Conservation (phyloP, 371 early-diverging fungal species). For the Syncephalis fuscata region DNA sequence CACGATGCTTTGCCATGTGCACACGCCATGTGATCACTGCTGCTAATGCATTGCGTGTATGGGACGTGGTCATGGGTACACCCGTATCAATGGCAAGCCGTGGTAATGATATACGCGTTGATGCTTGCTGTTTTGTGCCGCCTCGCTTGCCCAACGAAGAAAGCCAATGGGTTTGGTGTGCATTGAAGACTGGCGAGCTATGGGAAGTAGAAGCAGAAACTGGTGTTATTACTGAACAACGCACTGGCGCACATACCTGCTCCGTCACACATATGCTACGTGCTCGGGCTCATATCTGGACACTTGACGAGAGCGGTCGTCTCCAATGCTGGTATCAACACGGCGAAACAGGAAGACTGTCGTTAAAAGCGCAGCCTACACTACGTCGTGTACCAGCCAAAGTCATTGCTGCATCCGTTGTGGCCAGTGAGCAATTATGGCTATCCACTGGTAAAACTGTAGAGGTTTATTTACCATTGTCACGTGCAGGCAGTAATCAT, state of each 20-base stretch:
- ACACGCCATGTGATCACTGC: no score
- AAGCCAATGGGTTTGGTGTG: neutral
- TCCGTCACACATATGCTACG: conserved; percentile 35
- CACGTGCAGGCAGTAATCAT: no score
- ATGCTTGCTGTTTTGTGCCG: no score
- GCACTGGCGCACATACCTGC: conserved; percentile 19
- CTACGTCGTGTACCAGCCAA: neutral
- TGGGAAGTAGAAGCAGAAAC: conserved; percentile 1
- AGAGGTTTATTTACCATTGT: neutral
- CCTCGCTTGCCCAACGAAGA: neutral
- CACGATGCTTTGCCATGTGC: no score
- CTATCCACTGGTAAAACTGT: neutral
- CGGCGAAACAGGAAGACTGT: neutral
- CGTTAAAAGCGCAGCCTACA: neutral
- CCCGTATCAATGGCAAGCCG: no score
- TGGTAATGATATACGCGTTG: no score
- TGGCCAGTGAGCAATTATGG: neutral
- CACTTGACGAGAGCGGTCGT: conserved; percentile 40
- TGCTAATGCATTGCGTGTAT: no score
- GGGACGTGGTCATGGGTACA: no score
- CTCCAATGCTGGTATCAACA: conserved; percentile 31
- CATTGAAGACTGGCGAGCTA: neutral
- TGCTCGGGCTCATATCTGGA: conserved; percentile 26
- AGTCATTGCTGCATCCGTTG: neutral
- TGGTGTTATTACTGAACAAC: conserved; percentile 18